These are phyloP conservation scores for Suillus sp. DNA, from an alignment of 768 basidiomycete species.

Conservation along the genomic window DNA sequence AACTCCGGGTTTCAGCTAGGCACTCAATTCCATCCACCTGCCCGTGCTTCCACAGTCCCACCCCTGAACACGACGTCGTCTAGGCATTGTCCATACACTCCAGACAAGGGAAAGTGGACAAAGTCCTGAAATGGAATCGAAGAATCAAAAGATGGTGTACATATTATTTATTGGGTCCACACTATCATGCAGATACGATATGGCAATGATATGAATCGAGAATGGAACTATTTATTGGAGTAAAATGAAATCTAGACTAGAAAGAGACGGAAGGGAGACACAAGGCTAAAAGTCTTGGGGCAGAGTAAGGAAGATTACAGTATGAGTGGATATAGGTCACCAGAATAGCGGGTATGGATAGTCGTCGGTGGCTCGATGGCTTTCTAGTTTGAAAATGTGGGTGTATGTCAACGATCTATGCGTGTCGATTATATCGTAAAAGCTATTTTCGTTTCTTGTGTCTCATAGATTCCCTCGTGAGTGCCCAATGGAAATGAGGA, in stretches of 20 bases:
- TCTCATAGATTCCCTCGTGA: constrained; percentile 69
- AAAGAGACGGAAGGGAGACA: not conserved
- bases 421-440: constrained; percentile 92
- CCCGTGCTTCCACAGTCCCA: not conserved
- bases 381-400: constrained; percentile 28
- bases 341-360: constrained; percentile 10
- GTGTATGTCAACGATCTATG: constrained; percentile 63
- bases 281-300: not conserved
- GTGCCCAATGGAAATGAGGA: constrained; percentile 29
- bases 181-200: constrained; percentile 25
- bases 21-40: not conserved
- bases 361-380: constrained; percentile 14
- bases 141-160: constrained; percentile 12
- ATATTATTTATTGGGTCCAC: constrained; percentile 28
- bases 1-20: not conserved
- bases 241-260: not conserved
- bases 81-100: not conserved
- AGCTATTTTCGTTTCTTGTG: constrained; percentile 92
- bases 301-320: constrained; percentile 23
- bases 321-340: constrained; percentile 29
- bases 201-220: constrained; percentile 21
- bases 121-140: not conserved
- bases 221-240: constrained; percentile 19
- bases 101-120: not conserved
- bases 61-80: not conserved